phyloP scores from a whole-genome alignment of 2,329 filamentous ascomycete genomes.

The Xylaria sp. region DNA sequence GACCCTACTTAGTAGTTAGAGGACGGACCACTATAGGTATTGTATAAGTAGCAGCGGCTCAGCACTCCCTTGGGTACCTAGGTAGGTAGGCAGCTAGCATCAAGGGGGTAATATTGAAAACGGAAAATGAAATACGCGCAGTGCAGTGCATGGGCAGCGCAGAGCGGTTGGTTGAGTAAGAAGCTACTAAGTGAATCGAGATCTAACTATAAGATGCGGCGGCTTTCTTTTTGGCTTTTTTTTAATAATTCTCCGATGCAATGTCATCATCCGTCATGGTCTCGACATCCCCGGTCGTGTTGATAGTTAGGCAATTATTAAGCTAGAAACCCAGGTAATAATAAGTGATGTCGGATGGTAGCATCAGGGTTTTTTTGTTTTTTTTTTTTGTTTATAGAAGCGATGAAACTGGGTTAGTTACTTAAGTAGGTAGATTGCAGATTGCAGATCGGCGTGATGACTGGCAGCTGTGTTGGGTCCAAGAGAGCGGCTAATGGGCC shows the following conservation, averaged over 20 bases:
- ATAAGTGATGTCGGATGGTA: not conserved
- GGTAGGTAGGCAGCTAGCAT: not conserved
- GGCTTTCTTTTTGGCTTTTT: conserved; percentile 10
- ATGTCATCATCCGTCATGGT: conserved; percentile 19
- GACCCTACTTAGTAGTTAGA: not conserved
- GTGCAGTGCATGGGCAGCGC: conserved; percentile 3
- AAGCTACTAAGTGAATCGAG: not conserved
- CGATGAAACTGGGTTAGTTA: conserved; percentile 11
- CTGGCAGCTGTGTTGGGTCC: conserved; percentile 34
- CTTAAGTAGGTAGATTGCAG: not conserved
- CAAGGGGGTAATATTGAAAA: not conserved
- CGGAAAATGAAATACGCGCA: not conserved
- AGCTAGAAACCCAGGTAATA: not conserved
- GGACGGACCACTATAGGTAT: not conserved
- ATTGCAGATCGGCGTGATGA: conserved; percentile 36
- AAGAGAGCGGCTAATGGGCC: conserved; percentile 21
- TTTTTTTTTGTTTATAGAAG: conserved; percentile 15
- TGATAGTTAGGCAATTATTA: conserved; percentile 7
- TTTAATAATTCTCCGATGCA: conserved; percentile 8
- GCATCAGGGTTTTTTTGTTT: not conserved
- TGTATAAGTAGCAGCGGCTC: no score
- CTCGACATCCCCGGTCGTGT: not conserved
- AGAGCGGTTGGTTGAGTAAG: not conserved
- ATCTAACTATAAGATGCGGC: not conserved
- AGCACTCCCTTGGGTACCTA: no score